Base-by-base conservation (phyloP, 1,284 basidiomycete genomes). In the Hemileia vastatrix region DNA sequence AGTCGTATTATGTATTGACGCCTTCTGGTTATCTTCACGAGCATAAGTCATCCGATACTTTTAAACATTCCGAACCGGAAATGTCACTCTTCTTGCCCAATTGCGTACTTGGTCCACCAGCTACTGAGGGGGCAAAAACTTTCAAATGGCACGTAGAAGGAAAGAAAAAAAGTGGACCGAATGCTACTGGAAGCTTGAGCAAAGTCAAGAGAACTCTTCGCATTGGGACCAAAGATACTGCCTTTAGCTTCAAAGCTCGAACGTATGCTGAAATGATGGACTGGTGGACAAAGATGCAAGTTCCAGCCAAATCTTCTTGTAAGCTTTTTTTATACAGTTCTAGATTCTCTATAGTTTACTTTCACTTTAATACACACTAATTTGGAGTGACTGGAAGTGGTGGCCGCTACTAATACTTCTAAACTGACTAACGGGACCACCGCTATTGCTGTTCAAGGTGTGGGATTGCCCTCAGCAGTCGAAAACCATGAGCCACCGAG, bases 1-100 rank as follows among this genome's bases (percentile, higher is more conserved):
- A 72, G 57, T 51, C 57, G 2, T 69, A 61, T 62, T 71, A 72
- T 63, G 65, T 71, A 23, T 67, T 72, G 43, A 71, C 71, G 1
- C 68, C 71, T 4, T 69, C 71, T 6, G 71, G 71, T 23, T 72
- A 69, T 66, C 64, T 72, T 4, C 71, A 72, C 63, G 71, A 72
- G 64, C 68, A 67, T 50, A 63, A 57, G 24, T 64, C 67, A 21
- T 65, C 45, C 24, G 70, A 70, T 63, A 18, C 54, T 36, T 49
- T 63, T 40, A 66, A 71, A 57, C 63, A 66, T 23, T 56, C 63
- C 49, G 60, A 65, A 2, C 71, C 71, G n/a, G 51, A 48, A 27
- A 66, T 72, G 63, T 71, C 68, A 1, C 68, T 72, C 55, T 72
- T 72, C 66, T 61, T 72, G 5, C 71, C 71, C 44, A 68, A 71